phyloP scores from a whole-genome alignment of 176 grass and related monocot genomes.

The Lolium perenne region DNA sequence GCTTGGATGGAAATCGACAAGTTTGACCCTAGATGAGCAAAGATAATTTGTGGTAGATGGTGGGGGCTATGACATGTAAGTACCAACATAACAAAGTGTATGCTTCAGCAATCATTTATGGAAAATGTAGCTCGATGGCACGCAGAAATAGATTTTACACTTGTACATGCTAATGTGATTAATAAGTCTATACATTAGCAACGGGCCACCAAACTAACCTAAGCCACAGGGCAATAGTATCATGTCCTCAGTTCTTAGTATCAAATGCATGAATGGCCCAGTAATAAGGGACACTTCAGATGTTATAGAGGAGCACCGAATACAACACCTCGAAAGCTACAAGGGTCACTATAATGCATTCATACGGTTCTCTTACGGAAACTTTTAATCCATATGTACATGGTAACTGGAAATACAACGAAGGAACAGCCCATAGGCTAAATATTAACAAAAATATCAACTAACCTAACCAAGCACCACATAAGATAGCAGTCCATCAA shows the following conservation, averaged over 20 bases:
- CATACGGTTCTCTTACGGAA: neutral
- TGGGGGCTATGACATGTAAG: conserved; percentile 14
- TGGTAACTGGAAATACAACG: neutral
- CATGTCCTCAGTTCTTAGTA: neutral
- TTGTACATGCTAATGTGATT: neutral
- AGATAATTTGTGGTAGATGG: conserved; percentile 8
- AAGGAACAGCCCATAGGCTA: neutral
- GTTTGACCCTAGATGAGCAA: neutral
- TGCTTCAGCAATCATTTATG: conserved; percentile 1
- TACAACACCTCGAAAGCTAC: neutral
- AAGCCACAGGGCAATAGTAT: conserved; percentile 12
- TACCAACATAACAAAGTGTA: conserved; percentile 2
- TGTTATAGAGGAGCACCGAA: neutral
- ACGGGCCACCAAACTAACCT: neutral
- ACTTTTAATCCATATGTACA: neutral
- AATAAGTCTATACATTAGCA: neutral
- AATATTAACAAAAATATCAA: conserved; percentile 23
- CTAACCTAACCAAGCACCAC: conserved; percentile 6
- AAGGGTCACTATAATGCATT: conserved; percentile 17
- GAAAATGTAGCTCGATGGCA: conserved; percentile 18
- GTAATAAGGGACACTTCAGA: neutral
- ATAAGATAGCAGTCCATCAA: too few relatives aligned
- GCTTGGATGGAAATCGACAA: conserved; percentile 19
- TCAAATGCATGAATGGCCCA: conserved; percentile 4
- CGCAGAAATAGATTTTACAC: conserved; percentile 26